phyloP scores from a whole-genome alignment of 2,329 filamentous ascomycete genomes.

The Fusarium mangiferae region DNA sequence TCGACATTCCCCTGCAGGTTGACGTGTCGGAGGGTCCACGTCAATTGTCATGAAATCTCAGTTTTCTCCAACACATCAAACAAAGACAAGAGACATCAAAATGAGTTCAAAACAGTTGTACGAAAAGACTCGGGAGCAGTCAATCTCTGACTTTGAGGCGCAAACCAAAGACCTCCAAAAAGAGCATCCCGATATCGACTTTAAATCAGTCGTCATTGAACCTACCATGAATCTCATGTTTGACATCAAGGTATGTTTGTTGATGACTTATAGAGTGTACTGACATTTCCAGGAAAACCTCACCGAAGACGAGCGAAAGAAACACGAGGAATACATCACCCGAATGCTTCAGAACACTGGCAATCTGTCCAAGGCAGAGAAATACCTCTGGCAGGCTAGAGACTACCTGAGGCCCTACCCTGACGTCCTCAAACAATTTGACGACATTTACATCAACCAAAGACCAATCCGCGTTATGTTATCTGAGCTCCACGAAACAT shows the following conservation, averaged over 20 bases:
- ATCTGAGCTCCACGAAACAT: constrained; percentile 22
- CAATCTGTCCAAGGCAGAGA: constrained; percentile 30
- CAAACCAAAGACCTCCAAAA: constrained; percentile 19
- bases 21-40: background rate
- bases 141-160: constrained; percentile 28
- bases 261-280: rapidly evolving
- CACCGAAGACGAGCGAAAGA: constrained; percentile 1
- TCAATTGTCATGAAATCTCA: background rate
- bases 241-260: constrained; percentile 21
- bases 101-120: constrained; percentile 1
- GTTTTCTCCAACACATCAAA: background rate
- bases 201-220: constrained; percentile 26
- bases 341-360: constrained; percentile 26
- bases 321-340: constrained; percentile 21
- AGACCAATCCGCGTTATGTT: constrained; percentile 30
- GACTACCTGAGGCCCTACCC: constrained; percentile 31
- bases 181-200: constrained; percentile 30
- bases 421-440: constrained; percentile 26
- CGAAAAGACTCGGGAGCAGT: constrained; percentile 29
- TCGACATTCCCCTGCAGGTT: background rate
- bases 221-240: constrained; percentile 38
- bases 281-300: constrained; percentile 21
- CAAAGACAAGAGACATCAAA: background rate
- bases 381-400: constrained; percentile 31
- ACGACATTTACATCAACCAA: constrained; percentile 33